These are phyloP conservation scores for Phytophthora palmivora DNA, from an alignment of 352 stramenopile genomes.

Conservation along the genomic window DNA sequence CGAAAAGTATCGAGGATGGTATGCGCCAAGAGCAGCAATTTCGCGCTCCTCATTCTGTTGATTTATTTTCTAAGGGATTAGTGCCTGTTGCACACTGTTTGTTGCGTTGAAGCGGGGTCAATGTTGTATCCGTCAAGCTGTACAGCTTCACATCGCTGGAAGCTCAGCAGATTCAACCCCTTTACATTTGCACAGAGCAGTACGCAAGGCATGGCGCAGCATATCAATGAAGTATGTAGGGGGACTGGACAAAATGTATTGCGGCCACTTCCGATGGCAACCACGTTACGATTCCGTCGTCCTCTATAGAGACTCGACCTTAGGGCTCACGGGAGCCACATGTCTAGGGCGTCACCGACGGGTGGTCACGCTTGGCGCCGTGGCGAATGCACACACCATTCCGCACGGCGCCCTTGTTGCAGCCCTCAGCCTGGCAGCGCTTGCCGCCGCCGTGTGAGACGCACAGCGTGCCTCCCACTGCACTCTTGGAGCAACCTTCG, in stretches of 20 bases:
- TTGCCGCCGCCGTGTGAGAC: slow-evolving; percentile 80
- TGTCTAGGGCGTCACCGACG: slow-evolving; percentile 33
- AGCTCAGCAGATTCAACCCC: slow-evolving; percentile 7
- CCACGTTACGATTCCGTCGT: slow-evolving; percentile 37
- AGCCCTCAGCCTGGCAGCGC: slow-evolving; percentile 77
- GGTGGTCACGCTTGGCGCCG: slow-evolving; percentile 69
- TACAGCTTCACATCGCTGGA: slow-evolving; percentile 26
- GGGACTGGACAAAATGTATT: slow-evolving; percentile 37
- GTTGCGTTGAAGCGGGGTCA: background rate
- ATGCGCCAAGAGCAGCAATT: slow-evolving; percentile 26
- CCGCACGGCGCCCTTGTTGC: slow-evolving; percentile 83
- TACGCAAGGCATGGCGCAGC: slow-evolving; percentile 18
- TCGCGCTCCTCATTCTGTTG: slow-evolving; percentile 29
- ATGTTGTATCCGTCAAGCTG: slow-evolving; percentile 10
- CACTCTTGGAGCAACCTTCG: slow-evolving; percentile 69
- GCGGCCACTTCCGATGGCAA: slow-evolving; percentile 46
- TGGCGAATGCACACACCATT: slow-evolving; percentile 90
- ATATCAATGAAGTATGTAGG: slow-evolving; percentile 16
- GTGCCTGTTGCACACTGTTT: slow-evolving; percentile 15
- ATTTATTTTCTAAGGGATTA: slow-evolving; percentile 38
- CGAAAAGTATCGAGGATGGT: slow-evolving; percentile 6
- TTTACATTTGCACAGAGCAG: slow-evolving; percentile 3
- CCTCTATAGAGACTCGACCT: slow-evolving; percentile 30
- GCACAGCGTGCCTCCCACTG: slow-evolving; percentile 67
- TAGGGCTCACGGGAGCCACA: slow-evolving; percentile 9